Evolutionary conservation across 306 rosid species (phyloP).

Genomic region (Trifolium repens): DNA sequence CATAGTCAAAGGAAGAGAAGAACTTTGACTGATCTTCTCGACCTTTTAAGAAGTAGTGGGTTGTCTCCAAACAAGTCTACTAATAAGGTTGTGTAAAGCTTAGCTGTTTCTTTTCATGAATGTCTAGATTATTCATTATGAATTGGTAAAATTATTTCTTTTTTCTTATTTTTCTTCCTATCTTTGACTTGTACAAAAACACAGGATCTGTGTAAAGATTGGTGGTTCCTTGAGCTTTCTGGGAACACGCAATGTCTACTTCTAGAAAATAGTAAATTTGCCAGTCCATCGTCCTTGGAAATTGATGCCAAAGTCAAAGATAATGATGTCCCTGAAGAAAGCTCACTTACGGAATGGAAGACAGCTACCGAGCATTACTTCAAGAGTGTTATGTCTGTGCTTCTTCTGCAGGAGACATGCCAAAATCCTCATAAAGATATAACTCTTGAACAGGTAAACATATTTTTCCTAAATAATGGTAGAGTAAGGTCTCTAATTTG

Average conservation of each 20-base stretch:
- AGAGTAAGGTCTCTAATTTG: not conserved
- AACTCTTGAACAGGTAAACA: constrained; percentile 67
- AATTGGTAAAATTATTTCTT: not conserved
- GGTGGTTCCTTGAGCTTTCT: constrained; percentile 89
- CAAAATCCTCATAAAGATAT: constrained; percentile 73
- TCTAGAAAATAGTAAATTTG: constrained; percentile 46
- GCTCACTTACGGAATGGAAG: constrained; percentile 63
- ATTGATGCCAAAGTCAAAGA: constrained; percentile 35
- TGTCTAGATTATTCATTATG: constrained; percentile 17
- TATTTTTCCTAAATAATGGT: constrained; percentile 11
- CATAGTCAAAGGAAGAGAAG: constrained; percentile 73
- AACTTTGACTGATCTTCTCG: constrained; percentile 73
- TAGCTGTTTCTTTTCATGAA: constrained; percentile 21
- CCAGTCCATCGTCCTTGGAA: constrained; percentile 48
- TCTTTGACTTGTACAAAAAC: constrained; percentile 1
- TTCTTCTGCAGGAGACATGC: constrained; percentile 66
- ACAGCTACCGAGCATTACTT: constrained; percentile 65
- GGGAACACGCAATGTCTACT: constrained; percentile 60
- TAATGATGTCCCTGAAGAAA: constrained; percentile 34
- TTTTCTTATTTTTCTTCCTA: not conserved
- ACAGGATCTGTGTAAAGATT: constrained; percentile 69
- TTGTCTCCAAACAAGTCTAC: constrained; percentile 68
- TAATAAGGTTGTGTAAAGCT: constrained; percentile 57
- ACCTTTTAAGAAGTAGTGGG: constrained; percentile 75
- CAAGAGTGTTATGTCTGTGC: constrained; percentile 73